These are phyloP conservation scores for Ophiostoma fasciatum DNA, from an alignment of 2,329 filamentous ascomycete species.

Conservation along the genomic window DNA sequence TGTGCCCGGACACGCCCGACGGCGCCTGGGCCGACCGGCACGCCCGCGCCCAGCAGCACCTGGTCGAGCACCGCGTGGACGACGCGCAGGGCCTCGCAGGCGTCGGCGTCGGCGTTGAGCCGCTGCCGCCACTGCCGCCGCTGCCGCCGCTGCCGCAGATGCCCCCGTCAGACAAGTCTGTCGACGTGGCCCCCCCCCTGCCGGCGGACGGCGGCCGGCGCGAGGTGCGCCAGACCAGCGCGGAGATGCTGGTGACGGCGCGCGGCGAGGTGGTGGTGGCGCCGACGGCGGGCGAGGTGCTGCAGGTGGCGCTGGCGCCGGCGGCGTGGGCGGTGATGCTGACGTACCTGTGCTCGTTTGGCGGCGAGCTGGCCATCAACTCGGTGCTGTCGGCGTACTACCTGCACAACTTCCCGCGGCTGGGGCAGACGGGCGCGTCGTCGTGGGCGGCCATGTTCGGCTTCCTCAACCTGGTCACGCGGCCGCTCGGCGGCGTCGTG, in stretches of 20 bases:
- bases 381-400: constrained; percentile 44
- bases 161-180: constrained; percentile 32
- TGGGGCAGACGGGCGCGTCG: constrained; percentile 39
- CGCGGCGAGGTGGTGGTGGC: constrained; percentile 35
- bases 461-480: constrained; percentile 53
- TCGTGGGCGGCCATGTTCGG: constrained; percentile 61
- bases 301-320: constrained; percentile 31
- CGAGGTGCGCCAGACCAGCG: constrained; percentile 31
- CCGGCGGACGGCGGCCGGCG: constrained; percentile 12
- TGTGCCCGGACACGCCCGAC: constrained; percentile 69
- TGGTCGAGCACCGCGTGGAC: constrained; percentile 29
- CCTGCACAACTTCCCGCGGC: constrained; percentile 41
- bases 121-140: constrained; percentile 4
- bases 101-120: no score
- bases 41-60: constrained; percentile 38
- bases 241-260: constrained; percentile 39
- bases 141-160: constrained; percentile 30
- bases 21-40: constrained; percentile 68
- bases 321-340: constrained; percentile 40
- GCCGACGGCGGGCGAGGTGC: constrained; percentile 36
- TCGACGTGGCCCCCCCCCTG: constrained; percentile 22
- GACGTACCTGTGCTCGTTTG: constrained; percentile 50
- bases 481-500: constrained; percentile 48
- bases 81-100: not conserved
- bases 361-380: constrained; percentile 48